Base-by-base conservation (phyloP, 2,329 filamentous ascomycete genomes). In the Aspergillus clavatus region DNA sequence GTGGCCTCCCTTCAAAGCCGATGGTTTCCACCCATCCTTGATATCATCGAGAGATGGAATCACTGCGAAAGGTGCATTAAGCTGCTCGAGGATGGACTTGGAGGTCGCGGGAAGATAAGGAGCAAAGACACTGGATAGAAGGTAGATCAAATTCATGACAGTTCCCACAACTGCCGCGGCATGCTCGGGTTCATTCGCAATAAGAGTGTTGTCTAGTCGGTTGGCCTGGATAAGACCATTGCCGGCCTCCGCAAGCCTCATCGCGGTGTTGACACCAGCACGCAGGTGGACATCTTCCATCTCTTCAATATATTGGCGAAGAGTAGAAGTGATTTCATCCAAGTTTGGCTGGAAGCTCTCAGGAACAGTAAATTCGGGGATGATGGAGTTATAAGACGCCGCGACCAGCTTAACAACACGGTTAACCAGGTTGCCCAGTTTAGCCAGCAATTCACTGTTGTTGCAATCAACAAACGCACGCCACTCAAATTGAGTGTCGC, bases 401-500 rank as follows among this genome's bases (percentile, higher is more conserved):
- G 66, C 84, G 10, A 66, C 78, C 63, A 88, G 86, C 70, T 89
- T 89, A 69, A 88, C 74, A 22, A 86, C 75, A 43, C 84, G 78
- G 68, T 87, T 85, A 63, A 86, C 82, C 57, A 88, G 81, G 67
- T 89, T 89, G 14, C 77, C 82, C 46, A 85, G 75, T 55, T 86
- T 86, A 53, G 83, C 77, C 23, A 87, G 74, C n/a, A 96, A 78
- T 63, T 93, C 87, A 61, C 86, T 89, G 74, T 96, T 95, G 76
- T 95, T 95, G 56, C 80, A 77, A 27, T 82, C 78, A 51, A 93
- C 85, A 69, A 95, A 94, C 37, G 84, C 79, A 46, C 80, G 80
- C 89, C 89, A 95, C 65, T 91, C 86, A 66, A 95, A 95, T 62
- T 95, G 87, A 0, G 88, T 86, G 63, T 96, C 90, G 41, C 85